Percentiles rank a stretch among this genome's conserved stretches.
Evolutionary conservation across 1,284 basidiomycete genomes (phyloP).

Genomic region (Boletus semigastroideus): DNA sequence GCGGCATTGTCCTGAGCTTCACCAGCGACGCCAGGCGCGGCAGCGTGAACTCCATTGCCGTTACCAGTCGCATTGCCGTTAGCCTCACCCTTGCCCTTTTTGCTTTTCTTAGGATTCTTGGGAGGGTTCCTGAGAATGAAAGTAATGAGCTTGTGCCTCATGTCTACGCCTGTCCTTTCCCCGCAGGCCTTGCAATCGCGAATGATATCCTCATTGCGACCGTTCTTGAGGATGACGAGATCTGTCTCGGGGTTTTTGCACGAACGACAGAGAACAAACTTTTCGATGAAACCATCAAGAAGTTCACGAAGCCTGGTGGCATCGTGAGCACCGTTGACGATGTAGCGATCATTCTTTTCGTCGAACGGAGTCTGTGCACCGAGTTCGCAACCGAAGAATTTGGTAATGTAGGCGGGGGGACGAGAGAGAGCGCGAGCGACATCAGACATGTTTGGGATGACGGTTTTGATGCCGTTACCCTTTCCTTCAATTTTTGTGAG

Average conservation of each 20-base stretch:
- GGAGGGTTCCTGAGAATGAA: slow-evolving; percentile 99
- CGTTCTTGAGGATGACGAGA: slow-evolving; percentile 82
- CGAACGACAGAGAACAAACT: slow-evolving; percentile 95
- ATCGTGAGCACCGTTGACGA: slow-evolving; percentile 97
- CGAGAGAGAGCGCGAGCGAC: slow-evolving; percentile 94
- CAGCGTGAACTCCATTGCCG: slow-evolving; percentile 42
- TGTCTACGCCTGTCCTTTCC: slow-evolving; percentile 88
- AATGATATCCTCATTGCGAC: slow-evolving; percentile 78
- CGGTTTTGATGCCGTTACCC: slow-evolving; percentile 99
- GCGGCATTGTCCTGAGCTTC: slow-evolving; percentile 37
- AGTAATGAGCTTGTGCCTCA: slow-evolving; percentile 96
- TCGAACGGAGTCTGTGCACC: slow-evolving; percentile 97
- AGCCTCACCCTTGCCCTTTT: slow-evolving; percentile 55
- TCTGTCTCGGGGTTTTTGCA: slow-evolving; percentile 99
- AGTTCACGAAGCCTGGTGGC: slow-evolving; percentile 92
- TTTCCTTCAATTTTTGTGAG: slow-evolving; percentile 98
- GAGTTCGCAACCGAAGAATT: slow-evolving; percentile 99
- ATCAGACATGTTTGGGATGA: slow-evolving; percentile 98
- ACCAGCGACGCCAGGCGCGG: slow-evolving; percentile 25
- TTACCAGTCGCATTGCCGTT: slow-evolving; percentile 53
- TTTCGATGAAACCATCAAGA: slow-evolving; percentile 95
- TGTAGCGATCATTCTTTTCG: slow-evolving; percentile 96
- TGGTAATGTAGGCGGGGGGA: slow-evolving; percentile 95
- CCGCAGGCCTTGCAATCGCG: slow-evolving; percentile 99
- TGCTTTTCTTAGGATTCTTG: slow-evolving; percentile 84